These are phyloP conservation scores for Amborella trichopoda DNA, from an alignment of 164 flowering plant genomes.

Conservation along the genomic window DNA sequence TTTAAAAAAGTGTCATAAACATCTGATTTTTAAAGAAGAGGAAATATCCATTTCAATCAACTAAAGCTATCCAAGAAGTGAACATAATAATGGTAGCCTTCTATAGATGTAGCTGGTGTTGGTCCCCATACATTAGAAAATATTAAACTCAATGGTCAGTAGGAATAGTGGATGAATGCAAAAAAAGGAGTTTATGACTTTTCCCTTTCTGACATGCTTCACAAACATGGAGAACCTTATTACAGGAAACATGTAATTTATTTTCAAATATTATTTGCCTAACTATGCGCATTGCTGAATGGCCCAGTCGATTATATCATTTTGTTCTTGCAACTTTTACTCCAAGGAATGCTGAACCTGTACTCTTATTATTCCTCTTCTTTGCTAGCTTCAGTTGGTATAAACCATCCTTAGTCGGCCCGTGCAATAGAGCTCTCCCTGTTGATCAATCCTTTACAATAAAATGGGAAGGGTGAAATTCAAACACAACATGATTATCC, in stretches of 20 bases:
- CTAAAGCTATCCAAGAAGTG: background rate
- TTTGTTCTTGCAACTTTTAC: background rate
- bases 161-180: background rate
- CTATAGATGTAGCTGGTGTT: background rate
- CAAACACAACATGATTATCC: background rate
- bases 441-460: background rate
- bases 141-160: background rate
- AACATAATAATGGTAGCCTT: too few relatives aligned
- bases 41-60: background rate
- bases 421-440: background rate
- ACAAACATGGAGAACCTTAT: background rate
- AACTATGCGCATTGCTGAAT: background rate
- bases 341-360: background rate
- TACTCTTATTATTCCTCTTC: background rate
- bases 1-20: background rate
- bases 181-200: background rate
- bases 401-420: background rate
- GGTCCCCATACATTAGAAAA: background rate
- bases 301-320: background rate
- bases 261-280: background rate
- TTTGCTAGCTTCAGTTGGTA: background rate
- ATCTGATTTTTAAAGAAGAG: background rate
- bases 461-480: background rate
- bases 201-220: background rate
- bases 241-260: background rate